phyloP scores from a whole-genome alignment of 176 grass and related monocot species.

The Phoenix dactylifera region DNA sequence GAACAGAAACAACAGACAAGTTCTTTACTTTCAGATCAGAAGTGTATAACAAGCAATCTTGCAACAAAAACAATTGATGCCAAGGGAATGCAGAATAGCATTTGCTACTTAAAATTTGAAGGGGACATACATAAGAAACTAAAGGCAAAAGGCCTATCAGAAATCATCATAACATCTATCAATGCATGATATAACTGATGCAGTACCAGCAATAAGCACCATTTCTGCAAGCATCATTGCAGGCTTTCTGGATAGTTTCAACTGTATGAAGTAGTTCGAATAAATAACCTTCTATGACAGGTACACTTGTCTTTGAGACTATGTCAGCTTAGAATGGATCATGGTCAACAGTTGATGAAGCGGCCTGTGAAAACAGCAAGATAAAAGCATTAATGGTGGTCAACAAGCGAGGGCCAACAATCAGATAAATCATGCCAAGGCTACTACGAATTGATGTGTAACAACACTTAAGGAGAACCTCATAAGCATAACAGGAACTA shows the following conservation, averaged over 20 bases:
- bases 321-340: constrained; percentile 60
- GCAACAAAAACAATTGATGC: too few species aligned
- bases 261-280: constrained; percentile 79
- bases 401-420: too few species aligned
- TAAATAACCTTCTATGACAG: constrained; percentile 79
- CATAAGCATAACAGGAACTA: too few species aligned
- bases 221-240: constrained; percentile 73
- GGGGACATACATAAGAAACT: too few species aligned
- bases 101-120: too few species aligned
- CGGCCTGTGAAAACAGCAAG: constrained; percentile 38
- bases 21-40: too few species aligned
- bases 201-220: constrained; percentile 77
- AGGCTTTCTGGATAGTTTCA: constrained; percentile 77
- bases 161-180: constrained; percentile 73
- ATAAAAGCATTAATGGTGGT: neutral
- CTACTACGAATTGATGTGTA: too few species aligned
- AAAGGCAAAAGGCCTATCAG: constrained; percentile 40
- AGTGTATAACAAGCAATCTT: too few species aligned
- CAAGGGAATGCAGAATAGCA: too few species aligned
- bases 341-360: constrained; percentile 67
- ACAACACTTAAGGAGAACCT: too few species aligned
- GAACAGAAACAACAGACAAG: too few species aligned
- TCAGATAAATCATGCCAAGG: too few species aligned
- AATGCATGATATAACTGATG: constrained; percentile 91
- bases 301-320: constrained; percentile 71